These are phyloP conservation scores for Barbatosphaeria neglecta DNA, from an alignment of 495 filamentous ascomycete genomes.

Conservation along the genomic window DNA sequence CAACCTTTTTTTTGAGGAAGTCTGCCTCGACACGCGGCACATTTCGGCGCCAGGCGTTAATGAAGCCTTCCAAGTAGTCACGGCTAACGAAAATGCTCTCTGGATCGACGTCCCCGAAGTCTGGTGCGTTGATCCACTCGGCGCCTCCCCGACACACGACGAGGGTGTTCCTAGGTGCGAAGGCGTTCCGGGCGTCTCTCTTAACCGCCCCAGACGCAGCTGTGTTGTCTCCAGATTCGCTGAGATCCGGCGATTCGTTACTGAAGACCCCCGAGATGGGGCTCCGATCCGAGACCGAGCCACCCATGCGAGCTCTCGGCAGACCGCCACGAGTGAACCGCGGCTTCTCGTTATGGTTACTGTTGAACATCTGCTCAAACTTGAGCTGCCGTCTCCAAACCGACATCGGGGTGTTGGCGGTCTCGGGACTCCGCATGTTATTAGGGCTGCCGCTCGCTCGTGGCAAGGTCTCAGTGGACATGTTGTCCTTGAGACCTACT, in stretches of 20 bases:
- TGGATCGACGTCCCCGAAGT: conserved; percentile 3
- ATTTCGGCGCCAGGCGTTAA: conserved; percentile 1
- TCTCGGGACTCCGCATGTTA: no score
- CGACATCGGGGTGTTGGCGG: no score
- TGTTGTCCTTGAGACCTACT: no score
- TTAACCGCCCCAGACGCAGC: not conserved
- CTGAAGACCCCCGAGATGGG: not conserved
- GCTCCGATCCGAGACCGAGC: not conserved
- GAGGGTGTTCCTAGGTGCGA: conserved; percentile 6
- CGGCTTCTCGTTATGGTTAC: not conserved
- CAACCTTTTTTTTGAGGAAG: conserved; percentile 4
- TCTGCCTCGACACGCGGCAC: conserved; percentile 2
- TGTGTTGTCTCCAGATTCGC: conserved; percentile 2
- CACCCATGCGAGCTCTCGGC: not conserved
- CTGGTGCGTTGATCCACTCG: conserved; percentile 1
- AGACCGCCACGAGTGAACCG: not conserved
- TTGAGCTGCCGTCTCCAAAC: not conserved
- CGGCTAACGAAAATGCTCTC: not conserved
- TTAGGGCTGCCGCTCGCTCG: no score
- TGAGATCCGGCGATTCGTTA: not conserved
- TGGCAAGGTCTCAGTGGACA: no score
- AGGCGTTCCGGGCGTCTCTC: conserved; percentile 9
- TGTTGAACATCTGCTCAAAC: not conserved
- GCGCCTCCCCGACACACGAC: not conserved
- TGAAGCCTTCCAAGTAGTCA: conserved; percentile 1